Base-by-base conservation (phyloP, 345 rosid genomes). In the Conringia planisiliqua region DNA sequence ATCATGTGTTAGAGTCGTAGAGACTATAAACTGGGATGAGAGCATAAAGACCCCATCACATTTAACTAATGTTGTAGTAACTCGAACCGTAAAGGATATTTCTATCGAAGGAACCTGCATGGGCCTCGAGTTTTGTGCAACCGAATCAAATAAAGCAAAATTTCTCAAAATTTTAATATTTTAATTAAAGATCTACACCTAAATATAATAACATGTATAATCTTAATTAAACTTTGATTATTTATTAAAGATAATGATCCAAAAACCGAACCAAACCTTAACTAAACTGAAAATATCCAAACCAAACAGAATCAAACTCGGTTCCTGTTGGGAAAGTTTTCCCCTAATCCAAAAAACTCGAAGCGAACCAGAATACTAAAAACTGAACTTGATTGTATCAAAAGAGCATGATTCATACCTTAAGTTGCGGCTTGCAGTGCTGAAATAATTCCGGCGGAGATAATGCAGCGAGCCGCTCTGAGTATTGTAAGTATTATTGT, bases 401-500 rank as follows among this genome's bases (percentile, higher is more conserved):
- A 10, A 20, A 50, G 55, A 62, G 29, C 3, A 0, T 38, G 30
- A 51, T 1, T 35, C 0, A 22, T 76, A 77, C 80, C 80, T 42
- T 70, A 77, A 20, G 38, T 0, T 55, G 30, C 12, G 36, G 36
- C 14, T 10, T 36, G 76, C 48, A 35, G 54, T 10, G 71, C 76
- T 78, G 74, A 65, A 68, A 73, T 73, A 79, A 43, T 73, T 14
- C 10, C 82, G 70, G 14, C 40, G 5, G 5, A 14, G 38, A 48
- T 3, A 57, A 33, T 47, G 40, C 0, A 79, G 36, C 9, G 78
- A 73, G 54, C 75, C 74, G 16, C 70, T 73, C 32, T 68, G 82
- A 68, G 79, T 73, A 63, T 61, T 51, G 62, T 79, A 79, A 44
- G 68, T 74, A 38, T 2, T 74, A 38, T 2, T 43, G 44, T 79